Conservation (phyloP, 2,329 filamentous ascomycete genomes). For the Coniochaeta hoffmannii region DNA sequence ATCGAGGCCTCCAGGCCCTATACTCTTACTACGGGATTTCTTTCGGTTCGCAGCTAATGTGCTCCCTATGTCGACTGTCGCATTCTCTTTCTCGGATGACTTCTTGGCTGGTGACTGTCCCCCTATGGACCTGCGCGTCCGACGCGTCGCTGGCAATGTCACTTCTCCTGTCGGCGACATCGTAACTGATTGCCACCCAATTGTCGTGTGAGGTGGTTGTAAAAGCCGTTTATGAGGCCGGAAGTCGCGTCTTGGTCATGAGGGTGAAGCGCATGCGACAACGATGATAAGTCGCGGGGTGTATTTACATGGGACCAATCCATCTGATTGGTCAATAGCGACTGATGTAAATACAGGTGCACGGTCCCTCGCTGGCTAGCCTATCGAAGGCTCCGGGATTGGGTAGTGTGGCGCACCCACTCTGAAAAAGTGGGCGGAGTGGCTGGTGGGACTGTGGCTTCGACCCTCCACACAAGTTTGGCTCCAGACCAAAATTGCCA, state of each 20-base stretch:
- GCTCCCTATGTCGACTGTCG: conserved; percentile 57
- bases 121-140: conserved; percentile 66
- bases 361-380: neutral
- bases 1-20: conserved; percentile 86
- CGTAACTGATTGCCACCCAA: neutral
- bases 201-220: neutral
- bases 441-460: conserved; percentile 1
- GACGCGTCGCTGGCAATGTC: conserved; percentile 48
- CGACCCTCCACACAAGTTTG: conserved; percentile 4
- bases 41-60: conserved; percentile 43
- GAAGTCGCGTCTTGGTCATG: neutral
- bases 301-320: neutral
- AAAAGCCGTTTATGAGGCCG: neutral
- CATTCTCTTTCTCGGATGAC: conserved; percentile 69
- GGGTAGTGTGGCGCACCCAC: neutral
- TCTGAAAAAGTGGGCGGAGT: neutral
- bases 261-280: neutral
- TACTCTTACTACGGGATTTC: conserved; percentile 89
- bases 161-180: conserved; percentile 21
- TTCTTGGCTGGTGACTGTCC: conserved; percentile 44
- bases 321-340: neutral
- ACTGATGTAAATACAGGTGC: conserved; percentile 2
- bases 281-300: conserved; percentile 2
- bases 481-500: conserved; percentile 12
- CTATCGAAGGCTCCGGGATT: too few relatives aligned